Base-by-base conservation (phyloP, 345 rosid species). In the Eutrema yunnanense region DNA sequence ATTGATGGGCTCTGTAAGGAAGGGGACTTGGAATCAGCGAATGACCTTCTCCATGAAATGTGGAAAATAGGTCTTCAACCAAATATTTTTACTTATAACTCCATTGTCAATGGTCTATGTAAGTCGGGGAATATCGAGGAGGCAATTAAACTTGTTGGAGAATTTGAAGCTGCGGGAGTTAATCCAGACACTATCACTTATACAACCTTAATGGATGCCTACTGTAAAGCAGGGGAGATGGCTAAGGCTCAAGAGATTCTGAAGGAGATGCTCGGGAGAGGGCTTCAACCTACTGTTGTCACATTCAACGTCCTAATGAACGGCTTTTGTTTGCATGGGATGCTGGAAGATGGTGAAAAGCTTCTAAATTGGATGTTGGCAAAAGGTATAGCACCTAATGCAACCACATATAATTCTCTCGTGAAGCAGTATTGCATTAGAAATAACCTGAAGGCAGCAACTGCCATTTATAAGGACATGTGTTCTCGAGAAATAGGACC, bases 291-390 rank as follows among this genome's bases (percentile, higher is more conserved):
- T 48, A 82, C 92, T 12, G 63, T 86, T 54, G 87, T 91, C 62
- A 91, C 98, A 9, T 94, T 94, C 79, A 85, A 89, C 62, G 97
- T 94, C 54, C 82, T 94, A 47, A 91, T 89, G 92, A 91, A 88
- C 50, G 98, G 97, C 2, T 89, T 91, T 78, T 89, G 98, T 75
- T 68, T 81, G 79, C 65, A 82, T n/a, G 96, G 97, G 72, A 84
- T 85, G 97, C 72, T 88, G 57, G 87, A 84, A 78, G 93, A 91
- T 53, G 95, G 87, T 51, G 92, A 91, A 81, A 83, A 77, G 74
- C 86, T 94, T 69, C 76, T 94, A 19, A 77, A 81, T 32, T 91
- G 98, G 97, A 91, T 94, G 98, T 61, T 89, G 82, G 84, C 80
- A 14, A 94, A 85, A 82, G 90, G 95, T 53, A 76, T 91, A 69